Percentiles rank a stretch among this genome's conserved stretches.
Conservation (phyloP, 129 eudicot genomes). For the Chrysanthemum makinoi region DNA sequence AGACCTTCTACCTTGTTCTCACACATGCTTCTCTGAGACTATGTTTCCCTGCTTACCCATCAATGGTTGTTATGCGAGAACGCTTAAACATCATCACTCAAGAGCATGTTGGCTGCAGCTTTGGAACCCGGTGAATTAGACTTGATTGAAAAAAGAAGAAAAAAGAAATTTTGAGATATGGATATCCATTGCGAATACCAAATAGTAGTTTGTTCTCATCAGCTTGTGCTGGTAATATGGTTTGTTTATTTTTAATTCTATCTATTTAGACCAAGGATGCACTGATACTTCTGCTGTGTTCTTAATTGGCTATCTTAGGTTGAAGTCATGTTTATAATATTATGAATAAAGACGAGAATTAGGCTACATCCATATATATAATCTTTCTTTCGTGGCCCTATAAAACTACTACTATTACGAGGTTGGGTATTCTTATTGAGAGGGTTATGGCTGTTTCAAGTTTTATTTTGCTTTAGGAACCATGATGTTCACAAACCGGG, state of each 20-base stretch:
- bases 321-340: slow-evolving; percentile 17
- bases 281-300: slow-evolving; percentile 8
- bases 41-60: slow-evolving; percentile 70
- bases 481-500: too few species aligned
- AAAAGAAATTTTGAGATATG: slow-evolving; percentile 4
- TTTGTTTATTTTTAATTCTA: slow-evolving; percentile 6
- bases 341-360: slow-evolving; percentile 18
- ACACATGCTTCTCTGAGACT: slow-evolving; percentile 74
- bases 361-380: too few species aligned
- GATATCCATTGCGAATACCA: slow-evolving; percentile 18
- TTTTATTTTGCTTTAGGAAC: too few species aligned
- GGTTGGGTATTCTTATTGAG: too few species aligned
- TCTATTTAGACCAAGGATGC: slow-evolving; percentile 16
- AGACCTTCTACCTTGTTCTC: slow-evolving; percentile 76
- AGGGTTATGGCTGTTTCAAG: too few species aligned
- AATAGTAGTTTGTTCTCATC: slow-evolving; percentile 21
- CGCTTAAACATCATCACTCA: slow-evolving; percentile 63
- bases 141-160: neutral
- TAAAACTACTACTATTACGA: too few species aligned
- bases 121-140: slow-evolving; percentile 62
- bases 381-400: too few species aligned
- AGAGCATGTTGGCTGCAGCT: slow-evolving; percentile 87
- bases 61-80: slow-evolving; percentile 49
- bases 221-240: slow-evolving; percentile 29
- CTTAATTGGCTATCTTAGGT: slow-evolving; percentile 14